A percentile compares a stretch with the other conserved stretches of the same genome.
These are phyloP conservation scores for Beauveria caledonica DNA, from an alignment of 2,329 filamentous ascomycete genomes.

Conservation along the genomic window DNA sequence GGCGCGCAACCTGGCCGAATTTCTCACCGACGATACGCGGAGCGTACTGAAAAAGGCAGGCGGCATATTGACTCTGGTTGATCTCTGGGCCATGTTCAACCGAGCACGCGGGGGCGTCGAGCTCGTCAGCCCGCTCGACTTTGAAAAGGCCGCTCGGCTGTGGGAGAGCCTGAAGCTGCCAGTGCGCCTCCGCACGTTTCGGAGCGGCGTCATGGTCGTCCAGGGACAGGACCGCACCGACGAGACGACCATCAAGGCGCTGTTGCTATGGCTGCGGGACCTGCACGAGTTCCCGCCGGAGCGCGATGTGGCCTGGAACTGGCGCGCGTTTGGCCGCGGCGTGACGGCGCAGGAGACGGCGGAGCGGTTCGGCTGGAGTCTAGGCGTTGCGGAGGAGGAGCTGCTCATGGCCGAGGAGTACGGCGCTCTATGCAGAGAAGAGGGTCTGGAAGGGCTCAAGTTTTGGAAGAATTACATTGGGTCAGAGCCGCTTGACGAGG, in stretches of 20 bases:
- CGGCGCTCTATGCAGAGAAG: constrained; percentile 81
- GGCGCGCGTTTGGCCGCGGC: constrained; percentile 68
- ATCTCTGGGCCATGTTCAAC: constrained; percentile 93
- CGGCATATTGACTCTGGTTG: constrained; percentile 82
- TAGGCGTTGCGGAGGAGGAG: constrained; percentile 91
- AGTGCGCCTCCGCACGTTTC: constrained; percentile 79
- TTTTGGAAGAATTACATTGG: constrained; percentile 83
- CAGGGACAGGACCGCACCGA: constrained; percentile 84
- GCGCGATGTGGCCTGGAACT: constrained; percentile 64
- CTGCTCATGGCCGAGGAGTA: constrained; percentile 94
- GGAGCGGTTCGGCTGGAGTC: constrained; percentile 90
- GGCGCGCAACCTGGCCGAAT: constrained; percentile 77
- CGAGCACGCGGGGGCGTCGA: constrained; percentile 87
- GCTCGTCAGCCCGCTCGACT: constrained; percentile 83
- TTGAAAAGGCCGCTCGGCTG: constrained; percentile 77
- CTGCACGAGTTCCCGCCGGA: constrained; percentile 59
- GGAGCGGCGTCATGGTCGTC: constrained; percentile 88
- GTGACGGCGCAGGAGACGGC: constrained; percentile 86
- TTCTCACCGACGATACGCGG: constrained; percentile 74
- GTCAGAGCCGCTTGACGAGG: constrained; percentile 16
- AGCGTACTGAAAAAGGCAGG: constrained; percentile 72
- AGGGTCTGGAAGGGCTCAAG: constrained; percentile 79
- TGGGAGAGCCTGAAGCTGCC: constrained; percentile 87
- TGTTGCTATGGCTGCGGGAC: constrained; percentile 70
- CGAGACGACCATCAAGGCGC: constrained; percentile 72